Evolutionary conservation across 345 rosid species (phyloP), one percentile per base, ranked within the genome.

Genomic region (Lepidium africanum): DNA sequence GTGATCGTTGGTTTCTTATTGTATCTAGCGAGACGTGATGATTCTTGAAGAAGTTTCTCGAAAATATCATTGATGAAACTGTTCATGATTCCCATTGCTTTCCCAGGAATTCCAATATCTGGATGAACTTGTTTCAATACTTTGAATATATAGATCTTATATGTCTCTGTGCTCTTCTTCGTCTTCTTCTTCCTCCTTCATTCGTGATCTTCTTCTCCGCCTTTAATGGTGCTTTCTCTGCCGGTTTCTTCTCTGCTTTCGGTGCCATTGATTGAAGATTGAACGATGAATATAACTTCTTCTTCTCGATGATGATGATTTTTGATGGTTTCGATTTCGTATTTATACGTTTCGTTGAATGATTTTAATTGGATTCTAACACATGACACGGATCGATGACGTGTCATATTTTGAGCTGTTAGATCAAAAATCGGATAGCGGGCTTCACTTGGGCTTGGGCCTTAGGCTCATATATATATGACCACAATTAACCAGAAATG

Each of bases 1-100:
- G 92, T 85, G 17, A 87, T 85, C 9, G 92, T 85, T 6, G 87
- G 89, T 73, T 87, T 85, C 82, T 87, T 83, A 67, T 85, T 87
- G 53, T 87, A 85, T 35, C 92, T 64, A 6, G 92, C 92, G 68
- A 85, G 77, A 25, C 82, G 77, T 9, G 90, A 81, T 0, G 92
- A 42, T 30, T 87, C 92, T 37, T 85, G 85, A 0, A 87, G 89
- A 35, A 87, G 81, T 32, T 87, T 87, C 86, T 87, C 87, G 59
- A 87, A 87, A 0, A 87, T 84, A 10, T 86, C 91, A 40, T 86
- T 86, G 72, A 86, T 84, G 67, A 87, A 84, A 62, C 87, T 87
- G 78, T 87, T 86, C 92, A 86, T 84, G 39, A 84, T 86, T 19
- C 87, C 92, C 89, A 86, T 86, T 0, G 89, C 91, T 70, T 86